Evolutionary conservation across 495 filamentous ascomycete species (phyloP), one percentile per base, ranked within the genome.

Genomic region (Tuber microsphaerosporum): DNA sequence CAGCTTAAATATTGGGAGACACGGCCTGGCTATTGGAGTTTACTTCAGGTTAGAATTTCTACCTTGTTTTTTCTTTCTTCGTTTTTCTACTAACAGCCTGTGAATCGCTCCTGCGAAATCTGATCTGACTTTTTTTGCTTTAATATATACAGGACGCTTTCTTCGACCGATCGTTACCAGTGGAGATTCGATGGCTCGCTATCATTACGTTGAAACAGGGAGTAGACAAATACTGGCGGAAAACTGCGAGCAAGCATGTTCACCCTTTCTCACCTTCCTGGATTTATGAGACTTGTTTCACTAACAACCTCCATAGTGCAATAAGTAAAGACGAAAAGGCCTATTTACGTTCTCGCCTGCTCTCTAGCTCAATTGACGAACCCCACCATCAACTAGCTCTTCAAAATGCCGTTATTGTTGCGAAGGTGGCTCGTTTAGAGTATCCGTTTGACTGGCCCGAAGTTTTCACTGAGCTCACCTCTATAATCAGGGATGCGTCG

Each of bases 121-220:
- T 41, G 39, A 19, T 37, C 17, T 46, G 69, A 71, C 51, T 37
- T 74, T 42, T 76, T n/a, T 75, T 39, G 70, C 39, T 17, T 39
- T 65, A 70, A 14, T 75, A 39, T 22, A 70, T 42, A 19, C 69
- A 96, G 91, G 88, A 91, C 74, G 87, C 91, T 10, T 97, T 93
- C 82, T 85, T 97, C 70, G 92, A 97, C 84, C 89, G 89, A 68
- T 87, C 87, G 8, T 85, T 94, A 1, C 92, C 93, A 17, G 80
- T 87, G 20, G 90, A 94, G 79, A 87, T 93, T 65, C 91, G 95
- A 71, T 92, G 95, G 82, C 88, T 97, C n/a, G 90, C 93, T 26
- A 90, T 97, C 71, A 97, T 97, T 76, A 92, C 96, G 81, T 85
- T 99, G 73, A 97, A 97, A 83, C 97, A 97, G 83, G 95, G 93